phyloP scores from a whole-genome alignment of 1,284 basidiomycete species.

The Moniliophthora roreri region DNA sequence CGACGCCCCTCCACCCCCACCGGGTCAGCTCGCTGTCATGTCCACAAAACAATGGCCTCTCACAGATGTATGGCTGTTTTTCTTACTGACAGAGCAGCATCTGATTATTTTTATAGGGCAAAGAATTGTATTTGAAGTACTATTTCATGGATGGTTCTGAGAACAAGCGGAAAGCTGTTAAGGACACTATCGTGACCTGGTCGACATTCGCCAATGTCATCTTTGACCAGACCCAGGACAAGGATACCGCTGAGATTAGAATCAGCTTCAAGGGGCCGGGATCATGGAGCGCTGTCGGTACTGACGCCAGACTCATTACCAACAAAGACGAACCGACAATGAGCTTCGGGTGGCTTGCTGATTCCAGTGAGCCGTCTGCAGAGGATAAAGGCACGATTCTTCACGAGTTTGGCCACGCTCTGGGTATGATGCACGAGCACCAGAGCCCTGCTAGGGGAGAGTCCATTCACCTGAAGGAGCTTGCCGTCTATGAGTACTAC shows the following conservation, averaged over 20 bases:
- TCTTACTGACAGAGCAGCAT: neutral
- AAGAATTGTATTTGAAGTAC: too few relatives aligned
- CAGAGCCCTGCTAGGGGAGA: slow-evolving; percentile 25
- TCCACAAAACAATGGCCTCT: neutral
- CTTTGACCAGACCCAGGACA: neutral
- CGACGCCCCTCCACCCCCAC: too few relatives aligned
- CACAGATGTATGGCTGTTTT: neutral
- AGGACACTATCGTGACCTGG: neutral
- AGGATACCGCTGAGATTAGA: neutral
- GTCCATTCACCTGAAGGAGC: slow-evolving; percentile 17
- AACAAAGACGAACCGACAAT: slow-evolving; percentile 16
- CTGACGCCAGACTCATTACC: slow-evolving; percentile 11
- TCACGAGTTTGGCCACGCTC: slow-evolving; percentile 32
- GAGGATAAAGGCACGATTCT: slow-evolving; percentile 23
- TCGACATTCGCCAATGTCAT: neutral
- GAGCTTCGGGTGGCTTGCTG: slow-evolving; percentile 24
- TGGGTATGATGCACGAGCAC: slow-evolving; percentile 33
- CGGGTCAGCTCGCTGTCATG: neutral
- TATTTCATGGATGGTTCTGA: neutral
- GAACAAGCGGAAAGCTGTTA: neutral
- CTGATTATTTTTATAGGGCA: too few relatives aligned
- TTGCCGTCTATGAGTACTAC: slow-evolving; percentile 19
- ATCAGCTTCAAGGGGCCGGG: slow-evolving; percentile 16
- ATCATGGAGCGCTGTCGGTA: slow-evolving; percentile 20
- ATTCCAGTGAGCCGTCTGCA: slow-evolving; percentile 4